Conservation (phyloP, 2,329 filamentous ascomycete species). For the Fusarium sp. region DNA sequence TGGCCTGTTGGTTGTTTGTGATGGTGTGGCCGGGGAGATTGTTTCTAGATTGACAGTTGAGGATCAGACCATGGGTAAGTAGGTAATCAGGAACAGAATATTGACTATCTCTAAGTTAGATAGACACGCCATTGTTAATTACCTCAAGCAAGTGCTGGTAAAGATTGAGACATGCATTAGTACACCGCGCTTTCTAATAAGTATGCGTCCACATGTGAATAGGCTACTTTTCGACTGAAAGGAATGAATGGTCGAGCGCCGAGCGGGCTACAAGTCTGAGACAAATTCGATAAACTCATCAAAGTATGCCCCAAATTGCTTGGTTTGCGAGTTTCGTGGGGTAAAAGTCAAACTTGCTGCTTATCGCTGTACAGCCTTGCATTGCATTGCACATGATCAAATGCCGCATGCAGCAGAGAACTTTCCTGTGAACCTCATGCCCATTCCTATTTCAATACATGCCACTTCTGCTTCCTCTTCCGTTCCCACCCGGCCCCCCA, state of each 20-base stretch:
- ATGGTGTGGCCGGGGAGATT: conserved; percentile 7
- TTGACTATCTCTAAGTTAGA: background rate
- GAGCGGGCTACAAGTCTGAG: background rate
- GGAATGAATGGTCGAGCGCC: conserved; percentile 5
- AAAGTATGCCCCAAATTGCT: background rate
- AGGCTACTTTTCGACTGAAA: background rate
- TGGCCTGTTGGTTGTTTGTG: conserved; percentile 14
- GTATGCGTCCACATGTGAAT: background rate
- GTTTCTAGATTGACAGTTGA: background rate
- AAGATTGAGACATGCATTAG: background rate
- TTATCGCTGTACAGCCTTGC: conserved; percentile 17
- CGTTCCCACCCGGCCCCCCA: conserved; percentile 30
- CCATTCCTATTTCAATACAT: conserved; percentile 9
- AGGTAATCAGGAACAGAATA: background rate
- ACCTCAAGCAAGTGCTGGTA: background rate
- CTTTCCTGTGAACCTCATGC: background rate
- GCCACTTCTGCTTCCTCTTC: conserved; percentile 17
- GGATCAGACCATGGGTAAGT: background rate
- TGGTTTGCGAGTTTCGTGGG: conserved; percentile 21
- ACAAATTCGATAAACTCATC: background rate
- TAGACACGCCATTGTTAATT: background rate
- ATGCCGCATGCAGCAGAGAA: conserved; percentile 16
- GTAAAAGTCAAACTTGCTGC: background rate
- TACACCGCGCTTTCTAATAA: background rate
- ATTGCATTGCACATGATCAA: conserved; percentile 30